Percentiles rank a stretch among this genome's conserved stretches.
These are phyloP conservation scores for Didymella glomerata DNA, from an alignment of 2,329 filamentous ascomycete species.

Conservation along the genomic window DNA sequence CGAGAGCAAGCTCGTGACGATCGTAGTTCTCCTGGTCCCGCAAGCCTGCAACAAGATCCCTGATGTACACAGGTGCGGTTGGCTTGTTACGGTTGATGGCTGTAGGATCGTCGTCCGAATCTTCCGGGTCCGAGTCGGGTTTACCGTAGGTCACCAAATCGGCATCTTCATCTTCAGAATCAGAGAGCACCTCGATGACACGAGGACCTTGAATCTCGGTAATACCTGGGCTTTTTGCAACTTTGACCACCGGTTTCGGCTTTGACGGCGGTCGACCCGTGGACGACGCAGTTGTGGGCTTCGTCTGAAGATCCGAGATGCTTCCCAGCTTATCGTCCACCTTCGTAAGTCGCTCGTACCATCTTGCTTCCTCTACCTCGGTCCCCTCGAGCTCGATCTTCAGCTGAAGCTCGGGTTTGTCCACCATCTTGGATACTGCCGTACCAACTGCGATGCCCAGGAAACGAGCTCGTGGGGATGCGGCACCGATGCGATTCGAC, in stretches of 20 bases:
- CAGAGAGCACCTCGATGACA: constrained; percentile 63
- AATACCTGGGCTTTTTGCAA: constrained; percentile 22
- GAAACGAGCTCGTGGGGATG: constrained; percentile 78
- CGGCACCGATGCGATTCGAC: constrained; percentile 83
- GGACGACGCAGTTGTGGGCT: neutral
- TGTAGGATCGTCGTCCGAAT: constrained; percentile 92
- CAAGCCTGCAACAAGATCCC: constrained; percentile 81
- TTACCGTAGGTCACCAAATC: constrained; percentile 82
- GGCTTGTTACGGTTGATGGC: constrained; percentile 84
- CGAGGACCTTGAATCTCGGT: constrained; percentile 51
- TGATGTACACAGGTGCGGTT: constrained; percentile 86
- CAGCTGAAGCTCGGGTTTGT: constrained; percentile 73
- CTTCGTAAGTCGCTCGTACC: constrained; percentile 74
- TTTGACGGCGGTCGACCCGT: constrained; percentile 16
- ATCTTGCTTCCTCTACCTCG: constrained; percentile 73
- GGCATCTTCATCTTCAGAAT: constrained; percentile 60
- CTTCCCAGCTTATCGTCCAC: constrained; percentile 69
- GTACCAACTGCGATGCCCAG: constrained; percentile 90
- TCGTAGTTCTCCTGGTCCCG: constrained; percentile 86
- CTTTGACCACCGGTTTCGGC: constrained; percentile 20
- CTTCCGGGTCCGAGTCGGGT: constrained; percentile 85
- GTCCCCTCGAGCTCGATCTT: constrained; percentile 86
- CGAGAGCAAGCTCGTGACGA: constrained; percentile 79
- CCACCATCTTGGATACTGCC: constrained; percentile 70
- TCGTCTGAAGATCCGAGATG: constrained; percentile 29